These are phyloP conservation scores for Wickerhamomyces xylosicus DNA, from an alignment of 805 yeast genomes.

Conservation along the genomic window DNA sequence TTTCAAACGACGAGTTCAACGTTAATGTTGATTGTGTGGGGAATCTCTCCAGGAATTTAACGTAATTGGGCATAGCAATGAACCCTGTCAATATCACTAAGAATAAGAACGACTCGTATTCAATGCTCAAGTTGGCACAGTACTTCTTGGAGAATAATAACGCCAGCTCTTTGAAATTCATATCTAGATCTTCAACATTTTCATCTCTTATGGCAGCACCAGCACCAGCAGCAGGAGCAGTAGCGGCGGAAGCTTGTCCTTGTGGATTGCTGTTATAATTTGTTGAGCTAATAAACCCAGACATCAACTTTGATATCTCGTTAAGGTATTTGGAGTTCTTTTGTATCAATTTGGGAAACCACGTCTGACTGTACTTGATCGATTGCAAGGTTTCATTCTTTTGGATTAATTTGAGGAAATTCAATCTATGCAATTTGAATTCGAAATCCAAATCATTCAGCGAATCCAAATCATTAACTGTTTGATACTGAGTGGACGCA, in stretches of 20 bases:
- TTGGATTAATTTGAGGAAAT: constrained; percentile 25
- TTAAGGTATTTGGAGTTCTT: constrained; percentile 24
- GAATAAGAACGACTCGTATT: constrained; percentile 44
- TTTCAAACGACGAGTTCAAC: constrained; percentile 33
- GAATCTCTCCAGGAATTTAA: constrained; percentile 31
- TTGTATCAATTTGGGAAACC: constrained; percentile 29
- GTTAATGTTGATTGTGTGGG: constrained; percentile 16
- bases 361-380: constrained; percentile 31
- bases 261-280: constrained; percentile 14
- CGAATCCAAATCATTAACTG: not conserved
- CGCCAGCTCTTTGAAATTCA: constrained; percentile 21
- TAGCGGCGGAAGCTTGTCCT: constrained; percentile 3
- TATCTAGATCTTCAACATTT: constrained; percentile 16
- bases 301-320: constrained; percentile 33
- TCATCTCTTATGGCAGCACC: constrained; percentile 2
- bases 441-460: constrained; percentile 24
- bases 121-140: constrained; percentile 36
- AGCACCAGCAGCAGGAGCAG: no score
- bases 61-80: constrained; percentile 40
- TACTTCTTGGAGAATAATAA: constrained; percentile 35
- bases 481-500: not conserved
- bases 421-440: constrained; percentile 32
- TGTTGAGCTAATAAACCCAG: constrained; percentile 21
- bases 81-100: constrained; percentile 41
- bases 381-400: constrained; percentile 20